Percentiles rank a stretch among this genome's conserved stretches.
These are phyloP conservation scores for Moesziomyces antarcticus DNA, from an alignment of 1,284 basidiomycete genomes.

Conservation along the genomic window DNA sequence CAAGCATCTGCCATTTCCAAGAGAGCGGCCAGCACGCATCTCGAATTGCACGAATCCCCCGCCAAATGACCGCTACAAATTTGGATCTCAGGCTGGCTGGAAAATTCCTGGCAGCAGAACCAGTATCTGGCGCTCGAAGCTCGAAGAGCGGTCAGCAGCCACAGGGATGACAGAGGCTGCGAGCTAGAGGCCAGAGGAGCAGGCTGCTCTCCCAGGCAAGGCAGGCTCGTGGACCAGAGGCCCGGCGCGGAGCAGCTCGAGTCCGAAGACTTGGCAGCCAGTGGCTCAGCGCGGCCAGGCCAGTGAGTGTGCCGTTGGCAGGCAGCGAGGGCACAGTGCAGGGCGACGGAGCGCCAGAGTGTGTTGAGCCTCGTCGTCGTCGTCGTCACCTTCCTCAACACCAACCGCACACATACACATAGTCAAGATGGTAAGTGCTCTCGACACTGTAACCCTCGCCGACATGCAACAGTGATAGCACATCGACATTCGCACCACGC, in stretches of 20 bases:
- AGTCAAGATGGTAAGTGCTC: slow-evolving; percentile 51
- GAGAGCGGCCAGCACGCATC: slow-evolving; percentile 6
- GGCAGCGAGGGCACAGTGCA: not conserved
- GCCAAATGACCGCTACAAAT: not conserved
- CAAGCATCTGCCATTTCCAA: not conserved
- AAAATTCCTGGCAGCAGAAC: slow-evolving; percentile 6
- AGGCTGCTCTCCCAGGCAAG: not conserved
- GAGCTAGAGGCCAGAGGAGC: not conserved
- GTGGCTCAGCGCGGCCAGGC: not conserved
- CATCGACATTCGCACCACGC: not conserved
- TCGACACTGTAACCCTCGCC: slow-evolving; percentile 14
- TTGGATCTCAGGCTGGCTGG: not conserved
- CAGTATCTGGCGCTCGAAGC: slow-evolving; percentile 8
- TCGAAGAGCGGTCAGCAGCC: not conserved
- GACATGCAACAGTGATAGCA: slow-evolving; percentile 15
- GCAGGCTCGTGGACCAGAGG: too few species aligned
- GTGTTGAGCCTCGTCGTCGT: slow-evolving; percentile 29
- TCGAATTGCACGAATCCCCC: not conserved
- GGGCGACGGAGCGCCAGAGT: not conserved
- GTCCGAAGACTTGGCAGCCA: too few species aligned
- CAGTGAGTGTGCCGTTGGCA: not conserved
- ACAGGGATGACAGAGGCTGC: not conserved
- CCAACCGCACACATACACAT: slow-evolving; percentile 47
- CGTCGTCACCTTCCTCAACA: slow-evolving; percentile 32
- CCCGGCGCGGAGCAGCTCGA: too few species aligned